Percentiles rank a stretch among this genome's conserved stretches.
phyloP scores from a whole-genome alignment of 2,329 filamentous ascomycete genomes.

The Myotisia sp. region DNA sequence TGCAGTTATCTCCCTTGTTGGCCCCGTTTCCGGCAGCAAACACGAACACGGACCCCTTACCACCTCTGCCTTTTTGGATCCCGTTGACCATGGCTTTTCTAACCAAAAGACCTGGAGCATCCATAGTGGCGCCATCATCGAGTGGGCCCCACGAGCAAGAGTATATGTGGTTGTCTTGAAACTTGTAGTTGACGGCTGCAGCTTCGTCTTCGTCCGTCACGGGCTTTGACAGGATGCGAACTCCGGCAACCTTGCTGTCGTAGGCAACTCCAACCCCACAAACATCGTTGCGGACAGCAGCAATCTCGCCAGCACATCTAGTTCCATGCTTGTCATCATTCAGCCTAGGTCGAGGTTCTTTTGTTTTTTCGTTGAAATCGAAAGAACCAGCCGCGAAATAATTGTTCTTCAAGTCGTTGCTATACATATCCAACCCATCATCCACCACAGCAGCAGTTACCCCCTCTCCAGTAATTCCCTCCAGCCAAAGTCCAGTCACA shows the following conservation, averaged over 20 bases:
- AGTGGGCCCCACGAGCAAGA: slow-evolving; percentile 98
- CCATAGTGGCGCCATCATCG: slow-evolving; percentile 88
- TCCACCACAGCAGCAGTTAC: slow-evolving; percentile 88
- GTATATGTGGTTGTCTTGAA: slow-evolving; percentile 86
- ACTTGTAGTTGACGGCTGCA: slow-evolving; percentile 80
- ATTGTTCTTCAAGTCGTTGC: slow-evolving; percentile 78
- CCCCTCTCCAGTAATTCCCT: slow-evolving; percentile 80
- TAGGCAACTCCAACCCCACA: slow-evolving; percentile 96
- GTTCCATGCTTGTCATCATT: slow-evolving; percentile 83
- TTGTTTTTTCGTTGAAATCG: slow-evolving; percentile 80
- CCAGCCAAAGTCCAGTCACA: slow-evolving; percentile 82
- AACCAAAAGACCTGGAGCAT: slow-evolving; percentile 79
- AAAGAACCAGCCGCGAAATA: slow-evolving; percentile 88
- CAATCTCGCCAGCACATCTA: slow-evolving; percentile 84
- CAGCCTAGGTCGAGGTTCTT: slow-evolving; percentile 68
- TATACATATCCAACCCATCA: slow-evolving; percentile 92
- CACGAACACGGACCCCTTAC: slow-evolving; percentile 82
- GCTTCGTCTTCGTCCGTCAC: slow-evolving; percentile 92
- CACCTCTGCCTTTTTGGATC: slow-evolving; percentile 70
- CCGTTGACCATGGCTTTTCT: slow-evolving; percentile 82
- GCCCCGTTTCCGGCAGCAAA: slow-evolving; percentile 96
- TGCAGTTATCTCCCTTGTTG: slow-evolving; percentile 79
- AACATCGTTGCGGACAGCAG: slow-evolving; percentile 78
- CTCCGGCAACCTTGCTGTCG: slow-evolving; percentile 74
- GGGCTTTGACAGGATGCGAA: slow-evolving; percentile 80